These are phyloP conservation scores for Ustilago lituana DNA, from an alignment of 1,284 basidiomycete species.

Conservation along the genomic window DNA sequence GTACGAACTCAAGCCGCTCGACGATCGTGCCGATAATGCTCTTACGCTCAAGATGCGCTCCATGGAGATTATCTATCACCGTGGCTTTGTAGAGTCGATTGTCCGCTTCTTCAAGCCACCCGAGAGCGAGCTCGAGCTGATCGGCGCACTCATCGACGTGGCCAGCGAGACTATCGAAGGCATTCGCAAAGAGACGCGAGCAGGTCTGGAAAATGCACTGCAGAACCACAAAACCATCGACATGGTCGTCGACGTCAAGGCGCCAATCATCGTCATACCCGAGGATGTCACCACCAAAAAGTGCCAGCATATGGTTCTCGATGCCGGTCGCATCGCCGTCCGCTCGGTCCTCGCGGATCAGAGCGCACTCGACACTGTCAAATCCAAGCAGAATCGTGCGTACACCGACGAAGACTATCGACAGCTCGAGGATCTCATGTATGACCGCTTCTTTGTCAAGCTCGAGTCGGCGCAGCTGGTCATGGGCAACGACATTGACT, in stretches of 20 bases:
- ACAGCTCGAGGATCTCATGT: conserved; percentile 92
- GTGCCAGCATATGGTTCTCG: conserved; percentile 89
- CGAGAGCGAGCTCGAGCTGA: conserved; percentile 92
- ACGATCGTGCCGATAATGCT: conserved; percentile 90
- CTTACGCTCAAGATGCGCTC: conserved; percentile 91
- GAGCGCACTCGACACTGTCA: conserved; percentile 80
- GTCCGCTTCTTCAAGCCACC: conserved; percentile 94
- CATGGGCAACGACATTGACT: conserved; percentile 83
- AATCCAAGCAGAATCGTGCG: conserved; percentile 83
- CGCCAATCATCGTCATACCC: conserved; percentile 95
- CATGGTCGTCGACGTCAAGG: conserved; percentile 93
- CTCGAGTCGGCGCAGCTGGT: conserved; percentile 91
- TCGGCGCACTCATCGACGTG: conserved; percentile 76
- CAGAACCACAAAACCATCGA: conserved; percentile 95
- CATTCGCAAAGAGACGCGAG: conserved; percentile 91
- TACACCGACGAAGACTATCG: conserved; percentile 90
- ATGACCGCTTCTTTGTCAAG: conserved; percentile 87
- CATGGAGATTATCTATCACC: conserved; percentile 98
- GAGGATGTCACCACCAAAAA: conserved; percentile 80
- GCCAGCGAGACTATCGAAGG: conserved; percentile 95
- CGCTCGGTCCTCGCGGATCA: conserved; percentile 90
- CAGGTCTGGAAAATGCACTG: conserved; percentile 91
- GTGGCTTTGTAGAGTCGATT: conserved; percentile 90
- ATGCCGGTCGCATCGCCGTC: conserved; percentile 96
- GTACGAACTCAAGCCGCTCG: conserved; percentile 92